Conservation (phyloP, 257 asterid species). For the Solanum sejunctum region DNA sequence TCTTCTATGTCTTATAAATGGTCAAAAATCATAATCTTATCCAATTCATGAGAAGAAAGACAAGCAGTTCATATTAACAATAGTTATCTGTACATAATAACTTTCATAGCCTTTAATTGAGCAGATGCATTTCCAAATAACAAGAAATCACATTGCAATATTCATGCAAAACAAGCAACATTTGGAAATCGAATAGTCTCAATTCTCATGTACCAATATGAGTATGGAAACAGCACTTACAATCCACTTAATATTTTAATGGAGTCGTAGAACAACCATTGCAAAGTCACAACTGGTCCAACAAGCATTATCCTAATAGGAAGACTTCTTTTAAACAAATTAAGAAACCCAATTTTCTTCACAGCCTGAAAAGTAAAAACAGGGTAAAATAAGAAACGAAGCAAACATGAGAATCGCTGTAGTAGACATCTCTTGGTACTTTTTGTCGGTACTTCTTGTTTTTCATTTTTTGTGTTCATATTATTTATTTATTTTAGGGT, state of each 20-base stretch:
- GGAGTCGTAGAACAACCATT: slow-evolving; percentile 33
- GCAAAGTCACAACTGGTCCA: slow-evolving; percentile 36
- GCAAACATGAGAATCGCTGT: not conserved
- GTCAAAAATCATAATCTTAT: not conserved
- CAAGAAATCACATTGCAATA: not conserved
- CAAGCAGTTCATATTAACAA: not conserved
- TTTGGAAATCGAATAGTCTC: not conserved
- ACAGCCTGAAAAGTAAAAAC: slow-evolving; percentile 15
- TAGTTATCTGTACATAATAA: not conserved
- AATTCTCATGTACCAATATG: not conserved
- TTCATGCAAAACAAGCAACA: not conserved
- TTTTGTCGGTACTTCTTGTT: not conserved
- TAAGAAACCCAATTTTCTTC: slow-evolving; percentile 23
- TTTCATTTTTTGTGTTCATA: not conserved
- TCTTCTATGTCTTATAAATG: not conserved
- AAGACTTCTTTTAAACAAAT: slow-evolving; percentile 33
- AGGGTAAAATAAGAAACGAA: not conserved
- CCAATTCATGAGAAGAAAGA: not conserved
- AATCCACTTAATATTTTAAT: slow-evolving; percentile 30
- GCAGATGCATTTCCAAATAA: not conserved
- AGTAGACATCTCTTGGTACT: not conserved
- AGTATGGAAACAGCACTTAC: slow-evolving; percentile 14
- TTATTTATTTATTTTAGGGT: not conserved
- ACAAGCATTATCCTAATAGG: slow-evolving; percentile 34
- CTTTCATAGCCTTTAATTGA: not conserved